Conservation (phyloP, 257 asterid genomes). For the Salvia splendens region DNA sequence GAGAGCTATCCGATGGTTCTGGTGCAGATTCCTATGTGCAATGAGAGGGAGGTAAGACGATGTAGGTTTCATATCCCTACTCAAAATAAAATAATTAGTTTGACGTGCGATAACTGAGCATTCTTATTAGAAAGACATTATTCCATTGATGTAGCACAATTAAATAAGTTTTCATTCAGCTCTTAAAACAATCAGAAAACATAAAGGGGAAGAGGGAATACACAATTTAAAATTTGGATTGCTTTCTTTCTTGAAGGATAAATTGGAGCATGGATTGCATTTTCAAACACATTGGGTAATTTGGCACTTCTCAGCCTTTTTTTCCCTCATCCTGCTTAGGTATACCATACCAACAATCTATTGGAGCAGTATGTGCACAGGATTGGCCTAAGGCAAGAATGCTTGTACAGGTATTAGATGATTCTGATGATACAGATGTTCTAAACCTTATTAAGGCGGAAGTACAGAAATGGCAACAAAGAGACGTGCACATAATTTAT, state of each 20-base stretch:
- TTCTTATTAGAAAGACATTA: neutral
- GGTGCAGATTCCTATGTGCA: conserved; percentile 94
- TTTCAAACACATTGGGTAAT: conserved; percentile 6
- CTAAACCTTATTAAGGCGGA: conserved; percentile 79
- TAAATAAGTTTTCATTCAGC: conserved; percentile 10
- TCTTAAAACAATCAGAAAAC: neutral
- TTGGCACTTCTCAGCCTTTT: conserved; percentile 29
- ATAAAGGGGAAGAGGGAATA: neutral
- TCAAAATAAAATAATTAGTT: conserved; percentile 2
- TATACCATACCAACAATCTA: conserved; percentile 86
- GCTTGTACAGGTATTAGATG: conserved; percentile 88
- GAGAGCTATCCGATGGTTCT: conserved; percentile 77
- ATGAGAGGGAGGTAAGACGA: conserved; percentile 92
- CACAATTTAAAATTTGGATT: conserved; percentile 7
- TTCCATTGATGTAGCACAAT: conserved; percentile 13
- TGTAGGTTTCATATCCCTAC: conserved; percentile 59
- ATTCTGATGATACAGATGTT: conserved; percentile 75
- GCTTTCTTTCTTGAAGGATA: conserved; percentile 2
- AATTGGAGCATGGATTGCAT: conserved; percentile 14
- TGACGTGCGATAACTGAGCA: neutral
- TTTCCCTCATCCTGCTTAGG: conserved; percentile 51
- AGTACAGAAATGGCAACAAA: conserved; percentile 88
- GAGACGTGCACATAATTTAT: conserved; percentile 67
- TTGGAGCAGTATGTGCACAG: conserved; percentile 78
- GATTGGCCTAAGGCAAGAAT: conserved; percentile 95